Percentiles rank a stretch among this genome's conserved stretches.
Conservation (phyloP, 495 filamentous ascomycete species). For the Tuber calosporum region DNA sequence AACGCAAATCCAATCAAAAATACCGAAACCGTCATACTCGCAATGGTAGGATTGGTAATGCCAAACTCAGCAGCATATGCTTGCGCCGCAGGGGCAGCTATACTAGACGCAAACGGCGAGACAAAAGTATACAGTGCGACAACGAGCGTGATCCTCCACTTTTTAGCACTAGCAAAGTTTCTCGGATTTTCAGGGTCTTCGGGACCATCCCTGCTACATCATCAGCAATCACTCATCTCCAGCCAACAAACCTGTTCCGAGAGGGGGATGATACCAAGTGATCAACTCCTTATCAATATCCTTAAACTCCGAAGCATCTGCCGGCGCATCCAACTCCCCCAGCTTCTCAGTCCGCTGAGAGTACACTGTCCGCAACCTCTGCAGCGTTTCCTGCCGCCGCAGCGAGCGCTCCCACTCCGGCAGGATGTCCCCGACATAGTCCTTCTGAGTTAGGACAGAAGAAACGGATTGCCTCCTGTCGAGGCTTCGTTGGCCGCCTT, state of each 20-base stretch:
- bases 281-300: slow-evolving; percentile 37
- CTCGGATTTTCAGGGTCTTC: slow-evolving; percentile 44
- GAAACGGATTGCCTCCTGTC: slow-evolving; percentile 28
- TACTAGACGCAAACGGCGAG: slow-evolving; percentile 58
- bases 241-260: background rate
- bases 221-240: background rate
- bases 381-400: slow-evolving; percentile 29
- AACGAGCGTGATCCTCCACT: slow-evolving; percentile 44
- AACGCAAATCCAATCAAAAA: slow-evolving; percentile 71
- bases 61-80: slow-evolving; percentile 55
- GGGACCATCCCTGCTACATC: slow-evolving; percentile 33
- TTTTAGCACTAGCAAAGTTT: slow-evolving; percentile 46
- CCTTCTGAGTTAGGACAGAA: slow-evolving; percentile 25
- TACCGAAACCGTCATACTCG: slow-evolving; percentile 58
- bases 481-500: slow-evolving; percentile 17
- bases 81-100: slow-evolving; percentile 62
- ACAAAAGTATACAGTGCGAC: slow-evolving; percentile 61
- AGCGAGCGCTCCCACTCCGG: slow-evolving; percentile 19
- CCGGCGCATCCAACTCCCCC: slow-evolving; percentile 36
- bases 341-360: slow-evolving; percentile 24
- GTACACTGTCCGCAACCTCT: slow-evolving; percentile 32
- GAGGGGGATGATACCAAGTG: slow-evolving; percentile 26
- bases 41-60: slow-evolving; percentile 47
- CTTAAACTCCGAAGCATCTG: slow-evolving; percentile 34
- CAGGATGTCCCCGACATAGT: slow-evolving; percentile 26